Percentiles rank a stretch among this genome's conserved stretches.
These are phyloP conservation scores for Pleurostoma richardsiae DNA, from an alignment of 2,329 filamentous ascomycete species.

Conservation along the genomic window DNA sequence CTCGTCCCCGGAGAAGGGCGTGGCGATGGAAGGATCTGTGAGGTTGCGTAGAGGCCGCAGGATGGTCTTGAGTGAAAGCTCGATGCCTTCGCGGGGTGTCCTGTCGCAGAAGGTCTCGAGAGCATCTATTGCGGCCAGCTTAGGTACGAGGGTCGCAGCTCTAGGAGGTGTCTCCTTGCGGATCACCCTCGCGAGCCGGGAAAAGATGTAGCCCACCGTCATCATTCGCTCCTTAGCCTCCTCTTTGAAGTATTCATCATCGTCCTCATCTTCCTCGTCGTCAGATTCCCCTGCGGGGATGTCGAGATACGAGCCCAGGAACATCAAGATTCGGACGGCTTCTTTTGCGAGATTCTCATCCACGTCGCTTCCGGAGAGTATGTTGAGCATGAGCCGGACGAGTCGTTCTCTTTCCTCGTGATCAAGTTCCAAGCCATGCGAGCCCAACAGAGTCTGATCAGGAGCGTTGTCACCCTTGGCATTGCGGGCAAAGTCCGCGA, in stretches of 20 bases:
- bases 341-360: conserved; percentile 74
- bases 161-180: conserved; percentile 67
- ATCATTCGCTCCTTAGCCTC: conserved; percentile 33
- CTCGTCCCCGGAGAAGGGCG: conserved; percentile 67
- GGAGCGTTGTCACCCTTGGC: conserved; percentile 36
- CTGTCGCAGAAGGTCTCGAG: conserved; percentile 64
- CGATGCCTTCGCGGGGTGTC: conserved; percentile 51
- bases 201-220: conserved; percentile 69
- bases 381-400: conserved; percentile 42
- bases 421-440: conserved; percentile 64
- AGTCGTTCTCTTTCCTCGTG: conserved; percentile 58
- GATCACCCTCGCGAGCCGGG: conserved; percentile 72
- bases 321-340: conserved; percentile 74
- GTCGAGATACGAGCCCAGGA: conserved; percentile 64
- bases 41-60: conserved; percentile 69
- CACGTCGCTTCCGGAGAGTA: conserved; percentile 57
- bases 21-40: conserved; percentile 71
- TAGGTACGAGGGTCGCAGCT: conserved; percentile 62
- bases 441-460: conserved; percentile 62
- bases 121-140: conserved; percentile 70
- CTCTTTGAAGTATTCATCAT: conserved; percentile 22
- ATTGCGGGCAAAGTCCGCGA: conserved; percentile 70
- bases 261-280: conserved; percentile 33
- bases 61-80: conserved; percentile 56
- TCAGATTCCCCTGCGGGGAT: conserved; percentile 33